Evolutionary conservation across 2,329 filamentous ascomycete species (phyloP).

Genomic region (Didymella sp.): DNA sequence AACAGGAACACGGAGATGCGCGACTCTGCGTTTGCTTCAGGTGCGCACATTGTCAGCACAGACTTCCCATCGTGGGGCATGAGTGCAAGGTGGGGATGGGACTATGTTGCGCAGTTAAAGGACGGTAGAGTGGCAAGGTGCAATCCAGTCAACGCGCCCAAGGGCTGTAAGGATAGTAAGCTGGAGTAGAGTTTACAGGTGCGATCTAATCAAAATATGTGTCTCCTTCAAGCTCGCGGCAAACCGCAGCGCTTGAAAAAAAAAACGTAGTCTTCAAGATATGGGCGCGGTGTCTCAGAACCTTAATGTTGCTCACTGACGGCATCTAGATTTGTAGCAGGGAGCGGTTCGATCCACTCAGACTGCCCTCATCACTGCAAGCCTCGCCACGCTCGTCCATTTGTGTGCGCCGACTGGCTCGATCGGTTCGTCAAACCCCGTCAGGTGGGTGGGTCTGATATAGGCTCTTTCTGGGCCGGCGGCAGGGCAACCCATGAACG

Average conservation of each 20-base stretch:
- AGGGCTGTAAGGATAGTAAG: constrained; percentile 42
- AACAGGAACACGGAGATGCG: constrained; percentile 53
- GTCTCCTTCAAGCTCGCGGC: not conserved
- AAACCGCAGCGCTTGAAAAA: not conserved
- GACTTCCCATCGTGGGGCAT: constrained; percentile 59
- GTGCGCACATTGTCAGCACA: constrained; percentile 59
- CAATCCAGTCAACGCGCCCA: constrained; percentile 49
- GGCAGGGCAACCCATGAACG: no score
- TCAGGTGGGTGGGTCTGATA: no score
- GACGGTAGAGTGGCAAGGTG: constrained; percentile 44
- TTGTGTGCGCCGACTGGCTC: no score
- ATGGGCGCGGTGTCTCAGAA: not conserved
- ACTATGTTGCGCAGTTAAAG: constrained; percentile 53
- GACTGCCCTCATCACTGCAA: not conserved
- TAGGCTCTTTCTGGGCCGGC: no score
- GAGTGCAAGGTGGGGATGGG: constrained; percentile 56
- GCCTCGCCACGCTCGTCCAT: no score
- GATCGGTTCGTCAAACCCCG: no score
- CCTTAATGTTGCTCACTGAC: not conserved
- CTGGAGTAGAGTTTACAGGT: constrained; percentile 1
- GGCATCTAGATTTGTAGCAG: not conserved
- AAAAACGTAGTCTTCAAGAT: not conserved
- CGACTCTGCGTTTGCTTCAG: constrained; percentile 54
- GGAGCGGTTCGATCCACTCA: not conserved
- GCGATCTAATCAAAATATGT: not conserved